Evolutionary conservation across 768 basidiomycete genomes (phyloP).

Genomic region (Naganishia friedmannii): DNA sequence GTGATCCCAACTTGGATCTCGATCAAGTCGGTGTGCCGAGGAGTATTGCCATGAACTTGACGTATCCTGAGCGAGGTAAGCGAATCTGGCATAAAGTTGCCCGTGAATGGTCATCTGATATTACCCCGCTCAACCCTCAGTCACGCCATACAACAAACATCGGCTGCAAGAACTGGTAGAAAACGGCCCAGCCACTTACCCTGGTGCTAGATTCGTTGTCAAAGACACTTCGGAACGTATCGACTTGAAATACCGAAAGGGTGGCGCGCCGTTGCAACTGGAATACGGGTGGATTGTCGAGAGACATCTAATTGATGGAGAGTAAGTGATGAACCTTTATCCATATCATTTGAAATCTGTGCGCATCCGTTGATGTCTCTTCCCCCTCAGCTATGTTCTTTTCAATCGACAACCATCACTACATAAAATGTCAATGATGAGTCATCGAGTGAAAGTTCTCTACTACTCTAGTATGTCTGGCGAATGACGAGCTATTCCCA

Average conservation of each 20-base stretch:
- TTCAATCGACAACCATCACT: conserved; percentile 98
- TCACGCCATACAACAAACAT: conserved; percentile 93
- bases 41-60: conserved; percentile 95
- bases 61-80: conserved; percentile 90
- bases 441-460: conserved; percentile 94
- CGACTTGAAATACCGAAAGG: conserved; percentile 93
- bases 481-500: background rate
- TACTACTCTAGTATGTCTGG: conserved; percentile 81
- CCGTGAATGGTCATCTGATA: too few species aligned
- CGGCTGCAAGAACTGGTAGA: conserved; percentile 91
- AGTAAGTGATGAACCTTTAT: conserved; percentile 62
- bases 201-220: conserved; percentile 93
- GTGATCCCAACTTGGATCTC: conserved; percentile 92
- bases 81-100: conserved; percentile 20
- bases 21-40: conserved; percentile 96
- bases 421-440: conserved; percentile 99
- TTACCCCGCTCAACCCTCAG: conserved; percentile 53
- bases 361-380: conserved; percentile 20
- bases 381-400: conserved; percentile 66
- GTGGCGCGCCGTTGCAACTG: conserved; percentile 79
- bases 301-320: conserved; percentile 94
- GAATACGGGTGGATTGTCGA: conserved; percentile 99
- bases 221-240: conserved; percentile 96
- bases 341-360: conserved; percentile 1
- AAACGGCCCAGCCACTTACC: conserved; percentile 90